These are phyloP conservation scores for Colletotrichum endophyticum DNA, from an alignment of 2,329 filamentous ascomycete genomes.

Conservation along the genomic window DNA sequence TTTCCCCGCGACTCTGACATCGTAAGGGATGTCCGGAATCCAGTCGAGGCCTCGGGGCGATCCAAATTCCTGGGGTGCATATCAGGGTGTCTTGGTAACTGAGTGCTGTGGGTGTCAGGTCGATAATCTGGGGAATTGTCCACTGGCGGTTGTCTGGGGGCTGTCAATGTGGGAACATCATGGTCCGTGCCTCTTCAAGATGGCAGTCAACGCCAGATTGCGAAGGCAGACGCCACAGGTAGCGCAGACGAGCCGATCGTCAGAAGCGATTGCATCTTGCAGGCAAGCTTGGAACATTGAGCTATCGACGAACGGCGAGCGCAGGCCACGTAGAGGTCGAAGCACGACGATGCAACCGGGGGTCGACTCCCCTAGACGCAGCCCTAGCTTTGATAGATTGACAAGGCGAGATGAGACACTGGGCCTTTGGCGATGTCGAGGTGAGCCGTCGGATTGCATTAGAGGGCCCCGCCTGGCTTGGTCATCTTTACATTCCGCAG, in stretches of 20 bases:
- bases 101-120: background rate
- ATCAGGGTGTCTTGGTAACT: background rate
- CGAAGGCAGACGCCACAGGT: background rate
- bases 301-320: background rate
- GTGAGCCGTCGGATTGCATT: background rate
- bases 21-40: background rate
- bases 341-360: conserved; percentile 5
- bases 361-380: background rate
- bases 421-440: background rate
- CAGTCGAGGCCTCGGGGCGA: background rate
- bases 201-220: background rate
- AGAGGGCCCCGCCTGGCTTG: background rate
- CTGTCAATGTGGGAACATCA: background rate
- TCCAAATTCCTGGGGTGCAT: conserved; percentile 16
- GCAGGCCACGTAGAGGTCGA: background rate
- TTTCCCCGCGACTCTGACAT: background rate
- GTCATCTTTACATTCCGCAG: background rate
- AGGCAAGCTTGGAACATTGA: background rate
- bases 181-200: background rate
- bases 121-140: background rate
- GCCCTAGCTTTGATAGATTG: background rate
- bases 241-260: background rate
- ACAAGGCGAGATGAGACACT: background rate
- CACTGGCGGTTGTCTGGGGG: background rate
- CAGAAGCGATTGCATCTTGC: background rate